Evolutionary conservation across 2,329 filamentous ascomycete species (phyloP), one percentile per base, ranked within the genome.

Genomic region (Gnomoniopsis smithogilvyi): DNA sequence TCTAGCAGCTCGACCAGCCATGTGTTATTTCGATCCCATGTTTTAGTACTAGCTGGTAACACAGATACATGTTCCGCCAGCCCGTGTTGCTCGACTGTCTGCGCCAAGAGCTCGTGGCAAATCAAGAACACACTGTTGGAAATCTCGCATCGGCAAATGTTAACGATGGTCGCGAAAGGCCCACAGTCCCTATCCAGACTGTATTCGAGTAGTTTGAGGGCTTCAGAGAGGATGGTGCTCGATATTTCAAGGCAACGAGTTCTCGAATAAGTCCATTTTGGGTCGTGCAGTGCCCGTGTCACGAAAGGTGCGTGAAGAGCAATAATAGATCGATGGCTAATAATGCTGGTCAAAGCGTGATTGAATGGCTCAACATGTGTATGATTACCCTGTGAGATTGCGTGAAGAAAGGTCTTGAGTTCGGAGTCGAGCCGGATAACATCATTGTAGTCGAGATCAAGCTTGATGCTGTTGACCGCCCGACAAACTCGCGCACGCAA

Each of bases 101-200:
- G 51, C 14, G 51, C 43, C 8, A 59, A 24, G 17, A 59, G 56
- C 30, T 59, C 56, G 41, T 59, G 56, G 26, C 56, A 54, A 19
- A 59, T 59, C 14, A 59, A 51, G 34, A 54, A 59, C 12, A 54
- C 51, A 45, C 56, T 59, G 24, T 59, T 59, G 6, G 56, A 59
- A 2, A 59, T 41, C 34, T 59, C 56, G 22, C 56, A 59, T 19
- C 56, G 51, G n/a, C 56, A 59, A 14, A 59, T 54, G 26, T 59
- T 59, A 10, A 36, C 43, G 56, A 54, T 26, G 43, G 51, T 54
- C 15, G 49, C 46, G 22, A 59, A 59, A 4, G 50, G 50, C 14
- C 56, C 51, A 12, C 49, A 52, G 24, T 59, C 50, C 2, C 47
- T 34, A 6, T 11, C 21, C 3, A 14, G 12, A n/a, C 19, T n/a